Base-by-base conservation (phyloP, 2,329 filamentous ascomycete species). In the Kalaharituber pfeilii region DNA sequence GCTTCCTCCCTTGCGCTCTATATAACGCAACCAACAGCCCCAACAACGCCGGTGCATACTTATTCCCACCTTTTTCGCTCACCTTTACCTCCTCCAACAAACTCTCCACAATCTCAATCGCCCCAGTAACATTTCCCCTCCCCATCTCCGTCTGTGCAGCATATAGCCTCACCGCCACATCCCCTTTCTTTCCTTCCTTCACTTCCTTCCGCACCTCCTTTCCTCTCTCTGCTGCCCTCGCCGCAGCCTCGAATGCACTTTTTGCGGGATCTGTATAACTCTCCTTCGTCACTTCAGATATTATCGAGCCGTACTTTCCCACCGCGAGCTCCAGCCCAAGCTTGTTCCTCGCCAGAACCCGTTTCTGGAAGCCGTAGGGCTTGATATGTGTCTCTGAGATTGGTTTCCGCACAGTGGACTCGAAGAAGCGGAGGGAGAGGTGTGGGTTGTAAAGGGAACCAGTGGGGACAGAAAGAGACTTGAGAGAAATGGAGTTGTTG, bases 1-100 rank as follows among this genome's bases (percentile, higher is more conserved):
- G 71, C 60, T 81, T 82, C 30, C 87, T 83, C 36, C 83, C 81
- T 66, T 91, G 82, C 1, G 75, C 71, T 62, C 79, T 78, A 68
- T 94, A 91, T 0, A 98, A 73, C 1, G 84, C 80, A 8, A 94
- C 81, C 2, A 84, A 73, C 1, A 89, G 73, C 0, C 85, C 86
- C 26, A 96, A 76, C 1, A 98, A 73, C 2, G 89, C 89, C 0
- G 91, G 89, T 25, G 86, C 81, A 15, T 59, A 62, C 28, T 57
- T 54, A 20, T 58, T 59, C 15, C 57, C 53, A 22, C 60, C 57
- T 9, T 18, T 18, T 20, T 55, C 53, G 6, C 33, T 45, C 25
- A 83, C 77, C 62, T 87, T 80, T 54, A 79, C 73, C 55, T 81
- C 74, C 15, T 75, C 72, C 2, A 74, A 65, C 9, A 65, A 47